These are phyloP conservation scores for Macrophomina tecta DNA, from an alignment of 2,329 filamentous ascomycete genomes.

Conservation along the genomic window DNA sequence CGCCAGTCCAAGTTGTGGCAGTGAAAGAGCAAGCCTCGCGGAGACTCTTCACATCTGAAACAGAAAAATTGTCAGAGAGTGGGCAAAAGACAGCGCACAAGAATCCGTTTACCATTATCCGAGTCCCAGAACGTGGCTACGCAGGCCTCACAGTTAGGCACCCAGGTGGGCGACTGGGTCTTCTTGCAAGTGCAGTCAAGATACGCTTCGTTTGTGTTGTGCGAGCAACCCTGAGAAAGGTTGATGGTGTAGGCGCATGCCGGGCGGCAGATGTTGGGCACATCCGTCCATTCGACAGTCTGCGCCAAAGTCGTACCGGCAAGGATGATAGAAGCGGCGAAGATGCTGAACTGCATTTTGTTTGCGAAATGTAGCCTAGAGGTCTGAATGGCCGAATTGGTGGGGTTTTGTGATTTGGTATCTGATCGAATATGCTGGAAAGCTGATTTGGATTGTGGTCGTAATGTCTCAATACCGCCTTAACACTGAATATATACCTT, in stretches of 20 bases:
- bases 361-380: neutral
- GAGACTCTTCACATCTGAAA: neutral
- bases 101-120: neutral
- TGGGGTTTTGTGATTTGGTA: neutral
- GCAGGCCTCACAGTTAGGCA: neutral
- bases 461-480: neutral
- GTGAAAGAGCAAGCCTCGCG: neutral
- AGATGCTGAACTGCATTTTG: neutral
- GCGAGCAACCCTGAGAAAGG: neutral
- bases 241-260: constrained; percentile 5
- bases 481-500: neutral
- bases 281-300: neutral
- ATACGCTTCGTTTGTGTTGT: neutral
- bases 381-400: neutral
- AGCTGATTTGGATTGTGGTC: neutral
- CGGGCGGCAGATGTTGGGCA: neutral
- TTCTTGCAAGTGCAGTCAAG: neutral
- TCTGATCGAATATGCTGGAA: neutral
- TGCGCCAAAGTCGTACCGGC: neutral
- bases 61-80: neutral
- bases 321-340: neutral
- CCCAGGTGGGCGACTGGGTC: neutral
- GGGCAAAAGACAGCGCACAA: neutral
- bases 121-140: neutral
- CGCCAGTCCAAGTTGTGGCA: neutral